Evolutionary conservation across 2,329 filamentous ascomycete genomes (phyloP).

Genomic region (Chaetothyriales sp.): DNA sequence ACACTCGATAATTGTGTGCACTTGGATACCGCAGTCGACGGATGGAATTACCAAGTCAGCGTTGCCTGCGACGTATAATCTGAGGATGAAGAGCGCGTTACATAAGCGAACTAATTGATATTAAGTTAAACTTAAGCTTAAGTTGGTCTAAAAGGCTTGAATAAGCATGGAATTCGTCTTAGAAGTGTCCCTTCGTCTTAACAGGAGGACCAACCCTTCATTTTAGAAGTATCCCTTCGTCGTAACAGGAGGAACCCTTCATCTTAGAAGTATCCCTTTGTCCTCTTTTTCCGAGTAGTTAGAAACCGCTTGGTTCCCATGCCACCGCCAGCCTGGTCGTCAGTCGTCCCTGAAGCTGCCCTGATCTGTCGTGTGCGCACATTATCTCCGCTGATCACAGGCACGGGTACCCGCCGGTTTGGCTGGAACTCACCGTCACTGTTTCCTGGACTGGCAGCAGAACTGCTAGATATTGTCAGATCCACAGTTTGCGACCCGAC

Average conservation of each 20-base stretch:
- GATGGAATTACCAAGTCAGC: not conserved
- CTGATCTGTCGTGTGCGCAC: conserved; percentile 3
- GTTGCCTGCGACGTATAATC: no score
- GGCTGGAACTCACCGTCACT: conserved; percentile 1
- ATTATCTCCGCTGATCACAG: conserved; percentile 1
- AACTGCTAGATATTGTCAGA: conserved; percentile 25
- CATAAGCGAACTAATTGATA: no score
- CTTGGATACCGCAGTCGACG: not conserved
- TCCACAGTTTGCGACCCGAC: conserved; percentile 21
- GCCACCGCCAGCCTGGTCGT: conserved; percentile 1
- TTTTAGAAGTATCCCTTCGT: not conserved
- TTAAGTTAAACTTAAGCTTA: no score
- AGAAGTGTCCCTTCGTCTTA: not conserved
- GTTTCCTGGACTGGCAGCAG: conserved; percentile 7
- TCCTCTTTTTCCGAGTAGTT: conserved; percentile 11
- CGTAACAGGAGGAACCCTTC: no score
- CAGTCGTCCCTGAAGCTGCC: not conserved
- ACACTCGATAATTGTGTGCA: not conserved
- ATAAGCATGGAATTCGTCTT: no score
- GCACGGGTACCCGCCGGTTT: not conserved
- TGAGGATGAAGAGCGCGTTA: no score
- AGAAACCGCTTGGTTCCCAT: conserved; percentile 12
- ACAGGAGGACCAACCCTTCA: no score
- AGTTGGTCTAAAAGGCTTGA: no score
- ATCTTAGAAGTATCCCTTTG: not conserved